Percentiles rank a stretch among this genome's conserved stretches.
These are phyloP conservation scores for Buxus sempervirens DNA, from an alignment of 164 flowering plant genomes.

Conservation along the genomic window DNA sequence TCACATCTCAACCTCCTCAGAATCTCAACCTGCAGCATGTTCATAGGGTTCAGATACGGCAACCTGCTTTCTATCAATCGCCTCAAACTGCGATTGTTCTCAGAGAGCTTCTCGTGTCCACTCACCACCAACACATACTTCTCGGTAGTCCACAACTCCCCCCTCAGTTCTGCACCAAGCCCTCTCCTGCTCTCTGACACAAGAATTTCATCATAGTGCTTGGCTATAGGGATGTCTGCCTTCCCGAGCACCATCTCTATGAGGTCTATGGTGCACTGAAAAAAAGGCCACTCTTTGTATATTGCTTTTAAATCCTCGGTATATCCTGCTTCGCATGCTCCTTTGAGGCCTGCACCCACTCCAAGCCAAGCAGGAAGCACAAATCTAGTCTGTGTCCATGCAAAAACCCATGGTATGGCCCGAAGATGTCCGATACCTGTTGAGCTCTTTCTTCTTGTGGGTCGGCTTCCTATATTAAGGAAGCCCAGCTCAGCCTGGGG, in stretches of 20 bases:
- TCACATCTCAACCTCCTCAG: conserved; percentile 74
- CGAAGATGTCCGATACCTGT: conserved; percentile 84
- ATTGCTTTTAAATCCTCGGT: conserved; percentile 67
- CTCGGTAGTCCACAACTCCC: conserved; percentile 60
- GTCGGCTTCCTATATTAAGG: conserved; percentile 97
- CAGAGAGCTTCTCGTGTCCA: conserved; percentile 70
- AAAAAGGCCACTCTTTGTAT: conserved; percentile 97
- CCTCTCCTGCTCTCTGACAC: conserved; percentile 61
- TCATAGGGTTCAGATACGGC: conserved; percentile 79
- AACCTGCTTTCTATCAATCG: conserved; percentile 81
- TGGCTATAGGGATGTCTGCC: conserved; percentile 72
- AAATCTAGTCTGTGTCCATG: conserved; percentile 94
- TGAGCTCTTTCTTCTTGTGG: conserved; percentile 73
- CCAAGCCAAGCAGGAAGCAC: conserved; percentile 99
- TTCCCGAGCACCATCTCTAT: conserved; percentile 96
- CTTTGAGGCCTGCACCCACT: conserved; percentile 81
- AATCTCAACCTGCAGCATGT: conserved; percentile 87
- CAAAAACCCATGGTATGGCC: conserved; percentile 94
- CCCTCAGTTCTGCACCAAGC: conserved; percentile 68
- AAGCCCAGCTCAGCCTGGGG: conserved; percentile 93
- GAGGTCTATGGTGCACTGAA: conserved; percentile 81
- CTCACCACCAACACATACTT: conserved; percentile 67
- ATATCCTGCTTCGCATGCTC: conserved; percentile 73
- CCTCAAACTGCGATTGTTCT: conserved; percentile 67
- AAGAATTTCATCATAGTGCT: conserved; percentile 82